A percentile compares a stretch with the other conserved stretches of the same genome.
Evolutionary conservation across 805 yeast genomes (phyloP).

Genomic region (Lachancea nothofagi): DNA sequence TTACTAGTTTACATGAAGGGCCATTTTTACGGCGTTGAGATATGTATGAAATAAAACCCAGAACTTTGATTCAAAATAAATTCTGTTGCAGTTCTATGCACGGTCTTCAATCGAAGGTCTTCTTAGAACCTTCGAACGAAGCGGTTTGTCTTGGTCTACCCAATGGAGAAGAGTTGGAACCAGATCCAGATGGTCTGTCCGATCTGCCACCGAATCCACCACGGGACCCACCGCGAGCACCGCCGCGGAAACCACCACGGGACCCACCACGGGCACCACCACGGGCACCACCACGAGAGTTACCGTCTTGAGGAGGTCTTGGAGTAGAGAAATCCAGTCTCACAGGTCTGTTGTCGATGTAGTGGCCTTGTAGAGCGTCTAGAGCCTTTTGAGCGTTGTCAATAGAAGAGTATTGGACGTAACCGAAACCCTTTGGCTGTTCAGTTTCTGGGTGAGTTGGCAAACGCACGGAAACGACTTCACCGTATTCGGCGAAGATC

Average conservation of each 20-base stretch:
- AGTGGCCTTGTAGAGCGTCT: slow-evolving; percentile 81
- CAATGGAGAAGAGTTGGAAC: slow-evolving; percentile 63
- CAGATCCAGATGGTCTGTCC: slow-evolving; percentile 42
- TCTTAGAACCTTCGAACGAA: slow-evolving; percentile 79
- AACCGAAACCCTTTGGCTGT: slow-evolving; percentile 98
- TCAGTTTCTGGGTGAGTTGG: slow-evolving; percentile 99
- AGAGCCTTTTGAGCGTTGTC: slow-evolving; percentile 90
- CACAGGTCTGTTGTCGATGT: slow-evolving; percentile 86
- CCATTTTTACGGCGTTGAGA: slow-evolving; percentile 2
- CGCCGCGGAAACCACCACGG: slow-evolving; percentile 33
- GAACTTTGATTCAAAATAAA: background rate
- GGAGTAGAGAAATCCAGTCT: slow-evolving; percentile 95
- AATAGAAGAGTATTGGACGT: slow-evolving; percentile 80
- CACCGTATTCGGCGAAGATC: slow-evolving; percentile 72
- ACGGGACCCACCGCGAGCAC: slow-evolving; percentile 27
- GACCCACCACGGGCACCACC: slow-evolving; percentile 40
- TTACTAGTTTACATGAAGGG: slow-evolving; percentile 8
- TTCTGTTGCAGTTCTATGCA: too few relatives aligned
- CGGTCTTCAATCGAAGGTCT: slow-evolving; percentile 64
- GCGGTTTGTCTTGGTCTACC: slow-evolving; percentile 38
- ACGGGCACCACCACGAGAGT: slow-evolving; percentile 36
- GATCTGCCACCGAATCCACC: slow-evolving; percentile 29
- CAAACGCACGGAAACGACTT: slow-evolving; percentile 81
- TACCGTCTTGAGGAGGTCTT: slow-evolving; percentile 50
- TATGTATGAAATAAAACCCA: slow-evolving; percentile 4